Percentiles rank a stretch among this genome's conserved stretches.
Conservation (phyloP, 371 early-diverging fungal genomes). For the Circinella umbellata region DNA sequence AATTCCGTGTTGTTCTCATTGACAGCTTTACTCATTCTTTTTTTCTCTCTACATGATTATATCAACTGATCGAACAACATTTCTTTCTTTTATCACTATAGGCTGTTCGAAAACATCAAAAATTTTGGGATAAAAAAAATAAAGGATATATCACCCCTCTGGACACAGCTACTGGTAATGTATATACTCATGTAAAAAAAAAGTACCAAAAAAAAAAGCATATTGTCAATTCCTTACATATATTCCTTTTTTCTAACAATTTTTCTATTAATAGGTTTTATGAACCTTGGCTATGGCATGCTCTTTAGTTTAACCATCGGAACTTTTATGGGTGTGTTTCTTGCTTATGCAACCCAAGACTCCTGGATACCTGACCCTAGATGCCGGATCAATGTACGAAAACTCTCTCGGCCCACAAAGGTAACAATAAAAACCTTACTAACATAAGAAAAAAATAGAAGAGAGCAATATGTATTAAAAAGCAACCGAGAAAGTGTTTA, state of each 20-base stretch:
- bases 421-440: constrained; percentile 12
- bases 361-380: constrained; percentile 33
- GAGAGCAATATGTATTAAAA: not conserved
- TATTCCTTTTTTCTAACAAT: too few relatives aligned
- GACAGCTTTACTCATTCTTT: not conserved
- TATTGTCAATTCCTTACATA: not conserved
- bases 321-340: constrained; percentile 21
- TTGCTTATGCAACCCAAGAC: constrained; percentile 29
- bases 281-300: constrained; percentile 26
- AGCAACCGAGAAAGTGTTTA: too few relatives aligned
- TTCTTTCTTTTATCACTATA: not conserved
- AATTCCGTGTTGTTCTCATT: not conserved
- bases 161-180: constrained; percentile 22
- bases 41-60: not conserved
- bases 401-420: constrained; percentile 13
- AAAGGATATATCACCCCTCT: constrained; percentile 31
- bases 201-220: constrained; percentile 9
- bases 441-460: not conserved
- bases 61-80: not conserved
- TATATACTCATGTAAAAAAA: not conserved
- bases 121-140: constrained; percentile 29
- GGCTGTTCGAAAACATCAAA: constrained; percentile 20
- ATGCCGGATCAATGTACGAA: constrained; percentile 16
- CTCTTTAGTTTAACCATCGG: constrained; percentile 27
- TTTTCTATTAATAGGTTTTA: constrained; percentile 15